Evolutionary conservation across 2,329 filamentous ascomycete species (phyloP).

Genomic region (Gaeumannomyces sp.): DNA sequence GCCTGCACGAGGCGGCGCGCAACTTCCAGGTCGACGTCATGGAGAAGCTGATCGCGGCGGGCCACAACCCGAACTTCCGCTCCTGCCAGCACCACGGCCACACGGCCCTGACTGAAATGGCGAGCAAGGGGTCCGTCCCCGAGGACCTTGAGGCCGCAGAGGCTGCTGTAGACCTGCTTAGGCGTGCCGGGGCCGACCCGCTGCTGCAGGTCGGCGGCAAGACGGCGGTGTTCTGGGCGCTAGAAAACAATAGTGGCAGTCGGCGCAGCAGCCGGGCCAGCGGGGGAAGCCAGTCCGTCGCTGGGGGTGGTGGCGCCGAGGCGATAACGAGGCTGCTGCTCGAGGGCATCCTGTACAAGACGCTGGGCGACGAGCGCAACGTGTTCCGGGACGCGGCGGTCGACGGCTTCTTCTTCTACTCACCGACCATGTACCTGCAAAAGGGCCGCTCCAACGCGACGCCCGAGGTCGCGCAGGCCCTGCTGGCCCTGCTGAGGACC

Average conservation of each 20-base stretch:
- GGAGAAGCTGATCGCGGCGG: constrained; percentile 19
- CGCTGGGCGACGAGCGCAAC: constrained; percentile 23
- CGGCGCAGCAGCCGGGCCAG: background rate
- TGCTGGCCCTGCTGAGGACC: constrained; percentile 10
- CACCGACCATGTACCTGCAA: constrained; percentile 25
- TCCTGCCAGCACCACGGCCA: constrained; percentile 23
- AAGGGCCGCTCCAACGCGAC: constrained; percentile 13
- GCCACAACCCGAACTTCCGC: constrained; percentile 23
- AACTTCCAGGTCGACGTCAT: constrained; percentile 22
- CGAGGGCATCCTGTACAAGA: constrained; percentile 19
- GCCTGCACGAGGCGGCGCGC: constrained; percentile 26
- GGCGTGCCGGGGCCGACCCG: constrained; percentile 18
- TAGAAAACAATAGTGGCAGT: constrained; percentile 19
- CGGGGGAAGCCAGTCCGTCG: background rate
- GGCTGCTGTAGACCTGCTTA: constrained; percentile 20
- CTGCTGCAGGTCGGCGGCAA: constrained; percentile 22
- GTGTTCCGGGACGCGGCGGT: constrained; percentile 19
- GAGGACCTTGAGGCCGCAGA: constrained; percentile 18
- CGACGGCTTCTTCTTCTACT: constrained; percentile 19
- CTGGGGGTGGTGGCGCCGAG: constrained; percentile 13
- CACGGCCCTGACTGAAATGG: constrained; percentile 23
- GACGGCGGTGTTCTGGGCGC: constrained; percentile 24
- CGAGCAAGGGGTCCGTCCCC: constrained; percentile 15
- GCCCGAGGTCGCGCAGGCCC: background rate
- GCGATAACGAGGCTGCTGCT: constrained; percentile 20